phyloP scores from a whole-genome alignment of 345 rosid genomes.

The Linum tenue region DNA sequence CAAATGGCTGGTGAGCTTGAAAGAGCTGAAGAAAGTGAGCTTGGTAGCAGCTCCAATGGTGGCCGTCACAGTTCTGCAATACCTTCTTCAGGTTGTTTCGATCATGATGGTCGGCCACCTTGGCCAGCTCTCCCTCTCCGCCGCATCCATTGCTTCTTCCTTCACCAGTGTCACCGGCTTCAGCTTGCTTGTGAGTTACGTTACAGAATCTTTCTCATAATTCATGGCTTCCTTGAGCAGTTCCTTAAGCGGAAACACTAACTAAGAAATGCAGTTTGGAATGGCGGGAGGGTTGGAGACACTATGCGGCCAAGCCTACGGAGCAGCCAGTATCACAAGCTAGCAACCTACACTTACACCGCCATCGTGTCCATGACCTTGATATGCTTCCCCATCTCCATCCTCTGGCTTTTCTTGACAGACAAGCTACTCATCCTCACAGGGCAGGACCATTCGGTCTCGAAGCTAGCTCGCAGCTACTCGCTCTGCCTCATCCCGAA shows the following conservation, averaged over 20 bases:
- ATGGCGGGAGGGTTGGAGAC: constrained; percentile 55
- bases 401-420: constrained; percentile 32
- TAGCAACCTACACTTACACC: constrained; percentile 34
- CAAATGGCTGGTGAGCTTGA: background rate
- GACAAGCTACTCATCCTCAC: constrained; percentile 28
- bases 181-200: constrained; percentile 9
- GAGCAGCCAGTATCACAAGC: constrained; percentile 43
- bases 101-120: constrained; percentile 28
- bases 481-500: constrained; percentile 37
- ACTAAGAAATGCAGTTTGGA: constrained; percentile 27
- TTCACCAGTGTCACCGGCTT: constrained; percentile 25
- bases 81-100: constrained; percentile 16
- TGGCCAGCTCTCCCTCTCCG: constrained; percentile 20
- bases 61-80: constrained; percentile 15
- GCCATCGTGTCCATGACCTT: constrained; percentile 24
- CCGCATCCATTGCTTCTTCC: constrained; percentile 20
- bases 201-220: too few species aligned
- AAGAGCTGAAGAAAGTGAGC: constrained; percentile 24
- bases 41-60: constrained; percentile 25
- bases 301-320: constrained; percentile 56
- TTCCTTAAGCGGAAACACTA: background rate
- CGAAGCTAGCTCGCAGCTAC: constrained; percentile 34
- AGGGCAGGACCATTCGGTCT: constrained; percentile 36
- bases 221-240: background rate
- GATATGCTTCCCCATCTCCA: constrained; percentile 29